These are phyloP conservation scores for Torulaspora gathmanii DNA, from an alignment of 805 yeast species.

Conservation along the genomic window DNA sequence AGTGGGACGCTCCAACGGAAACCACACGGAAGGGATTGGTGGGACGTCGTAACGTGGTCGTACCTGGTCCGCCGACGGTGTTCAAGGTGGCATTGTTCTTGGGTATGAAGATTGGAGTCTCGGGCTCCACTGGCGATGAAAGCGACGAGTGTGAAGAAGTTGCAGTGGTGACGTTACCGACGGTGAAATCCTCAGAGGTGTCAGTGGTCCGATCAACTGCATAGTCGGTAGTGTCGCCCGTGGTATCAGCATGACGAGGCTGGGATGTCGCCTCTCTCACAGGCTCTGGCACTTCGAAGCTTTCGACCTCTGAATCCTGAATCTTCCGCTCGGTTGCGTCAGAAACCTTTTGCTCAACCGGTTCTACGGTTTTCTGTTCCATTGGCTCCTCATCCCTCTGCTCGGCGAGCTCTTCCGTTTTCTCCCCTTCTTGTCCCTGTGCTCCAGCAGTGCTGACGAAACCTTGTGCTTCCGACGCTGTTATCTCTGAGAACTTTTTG, in stretches of 20 bases:
- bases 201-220: conserved; percentile 11
- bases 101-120: conserved; percentile 10
- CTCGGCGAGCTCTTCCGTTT: not conserved
- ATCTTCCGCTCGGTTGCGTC: too few species aligned
- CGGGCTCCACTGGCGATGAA: conserved; percentile 11
- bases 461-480: conserved; percentile 10
- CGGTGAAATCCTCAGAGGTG: conserved; percentile 14
- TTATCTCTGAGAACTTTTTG: conserved; percentile 6
- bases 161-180: conserved; percentile 5
- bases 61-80: not conserved
- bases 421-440: not conserved
- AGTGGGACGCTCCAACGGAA: conserved; percentile 25
- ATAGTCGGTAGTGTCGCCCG: not conserved
- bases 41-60: conserved; percentile 15
- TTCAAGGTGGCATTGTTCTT: conserved; percentile 3
- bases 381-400: too few species aligned
- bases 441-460: conserved; percentile 8
- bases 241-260: not conserved
- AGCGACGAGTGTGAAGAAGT: conserved; percentile 5
- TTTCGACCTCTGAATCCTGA: not conserved
- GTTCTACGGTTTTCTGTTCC: not conserved
- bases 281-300: not conserved
- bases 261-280: not conserved
- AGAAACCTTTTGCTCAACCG: not conserved
- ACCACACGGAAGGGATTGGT: conserved; percentile 35